Evolutionary conservation across 352 stramenopile species (phyloP).

Genomic region (Pythium scleroteichum): DNA sequence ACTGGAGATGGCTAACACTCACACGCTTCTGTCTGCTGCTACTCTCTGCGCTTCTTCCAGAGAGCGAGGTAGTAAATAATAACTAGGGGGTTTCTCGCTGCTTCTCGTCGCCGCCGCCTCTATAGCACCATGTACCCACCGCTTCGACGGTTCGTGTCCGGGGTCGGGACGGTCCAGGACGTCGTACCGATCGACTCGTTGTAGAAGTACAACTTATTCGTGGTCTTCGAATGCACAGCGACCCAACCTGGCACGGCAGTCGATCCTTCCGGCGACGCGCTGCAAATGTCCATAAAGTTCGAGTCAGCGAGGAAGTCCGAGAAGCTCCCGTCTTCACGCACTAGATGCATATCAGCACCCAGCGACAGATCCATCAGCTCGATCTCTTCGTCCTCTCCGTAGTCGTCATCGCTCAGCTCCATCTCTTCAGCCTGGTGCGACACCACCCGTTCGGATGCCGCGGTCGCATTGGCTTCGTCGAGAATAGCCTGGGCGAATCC

Average conservation of each 20-base stretch:
- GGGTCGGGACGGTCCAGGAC: conserved; percentile 72
- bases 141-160: conserved; percentile 47
- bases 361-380: conserved; percentile 42
- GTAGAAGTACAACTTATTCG: conserved; percentile 84
- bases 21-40: conserved; percentile 7
- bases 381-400: conserved; percentile 19
- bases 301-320: conserved; percentile 66
- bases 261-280: conserved; percentile 31
- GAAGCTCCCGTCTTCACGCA: conserved; percentile 63
- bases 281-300: conserved; percentile 54
- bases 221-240: conserved; percentile 67
- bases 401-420: conserved; percentile 12
- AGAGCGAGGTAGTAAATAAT: conserved; percentile 27
- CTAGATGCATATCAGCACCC: conserved; percentile 35
- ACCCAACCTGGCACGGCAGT: conserved; percentile 49
- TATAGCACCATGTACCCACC: conserved; percentile 81
- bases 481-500: conserved; percentile 24
- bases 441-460: conserved; percentile 5
- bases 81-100: conserved; percentile 14
- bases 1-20: conserved; percentile 1
- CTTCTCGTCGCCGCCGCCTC: not conserved
- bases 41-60: conserved; percentile 3
- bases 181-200: conserved; percentile 74
- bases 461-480: conserved; percentile 12
- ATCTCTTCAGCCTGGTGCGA: conserved; percentile 9